phyloP scores from a whole-genome alignment of 306 rosid species.

The Trifolium fragiferum region DNA sequence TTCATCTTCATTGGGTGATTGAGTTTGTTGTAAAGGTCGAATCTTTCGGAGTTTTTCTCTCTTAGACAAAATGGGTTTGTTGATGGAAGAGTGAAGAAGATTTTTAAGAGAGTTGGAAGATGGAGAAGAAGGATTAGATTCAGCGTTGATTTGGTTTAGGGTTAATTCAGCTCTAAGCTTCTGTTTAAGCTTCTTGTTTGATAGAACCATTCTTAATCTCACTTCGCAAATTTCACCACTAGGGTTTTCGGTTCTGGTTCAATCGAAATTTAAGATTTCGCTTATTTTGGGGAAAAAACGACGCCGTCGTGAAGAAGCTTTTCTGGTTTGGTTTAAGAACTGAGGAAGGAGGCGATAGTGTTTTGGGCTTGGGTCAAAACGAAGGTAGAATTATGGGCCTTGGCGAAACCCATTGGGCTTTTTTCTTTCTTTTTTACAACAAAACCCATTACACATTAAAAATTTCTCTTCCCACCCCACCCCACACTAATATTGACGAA shows the following conservation, averaged over 20 bases:
- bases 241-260: background rate
- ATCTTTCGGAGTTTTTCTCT: slow-evolving; percentile 68
- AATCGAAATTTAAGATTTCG: slow-evolving; percentile 20
- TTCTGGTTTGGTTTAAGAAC: background rate
- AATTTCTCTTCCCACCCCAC: too few relatives aligned
- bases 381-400: too few relatives aligned
- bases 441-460: too few relatives aligned
- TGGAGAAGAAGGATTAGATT: slow-evolving; percentile 12
- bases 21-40: slow-evolving; percentile 36
- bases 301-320: slow-evolving; percentile 23
- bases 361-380: slow-evolving; percentile 10
- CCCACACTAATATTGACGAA: too few relatives aligned
- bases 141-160: slow-evolving; percentile 36
- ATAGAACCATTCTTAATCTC: slow-evolving; percentile 72
- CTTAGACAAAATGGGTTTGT: slow-evolving; percentile 71
- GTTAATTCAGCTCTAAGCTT: slow-evolving; percentile 62
- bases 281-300: slow-evolving; percentile 13
- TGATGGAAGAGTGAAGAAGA: slow-evolving; percentile 54
- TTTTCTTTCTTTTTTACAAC: too few relatives aligned
- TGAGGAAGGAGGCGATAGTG: background rate
- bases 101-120: slow-evolving; percentile 52
- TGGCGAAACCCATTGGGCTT: too few relatives aligned
- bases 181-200: slow-evolving; percentile 82
- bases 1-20: slow-evolving; percentile 21
- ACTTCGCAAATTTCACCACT: background rate